Conservation (phyloP, 352 stramenopile species). For the Blastocystis sp. region DNA sequence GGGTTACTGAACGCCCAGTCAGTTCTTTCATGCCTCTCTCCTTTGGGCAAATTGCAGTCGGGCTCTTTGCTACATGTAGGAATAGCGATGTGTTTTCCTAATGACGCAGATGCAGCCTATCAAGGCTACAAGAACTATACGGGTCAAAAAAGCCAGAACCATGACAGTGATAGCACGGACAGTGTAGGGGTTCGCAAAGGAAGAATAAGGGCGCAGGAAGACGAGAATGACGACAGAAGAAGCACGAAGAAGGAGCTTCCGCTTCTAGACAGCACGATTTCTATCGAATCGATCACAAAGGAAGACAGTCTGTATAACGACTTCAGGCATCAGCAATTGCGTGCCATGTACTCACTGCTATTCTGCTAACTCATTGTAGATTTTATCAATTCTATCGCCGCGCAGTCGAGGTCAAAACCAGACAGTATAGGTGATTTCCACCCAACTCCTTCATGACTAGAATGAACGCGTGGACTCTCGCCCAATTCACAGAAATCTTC, state of each 20-base stretch:
- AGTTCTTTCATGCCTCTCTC: too few species aligned
- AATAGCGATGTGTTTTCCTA: too few species aligned
- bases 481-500: slow-evolving; percentile 30
- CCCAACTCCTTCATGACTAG: neutral
- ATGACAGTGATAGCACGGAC: too few species aligned
- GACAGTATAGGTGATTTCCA: neutral
- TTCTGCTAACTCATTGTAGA: neutral
- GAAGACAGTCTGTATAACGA: slow-evolving; percentile 51
- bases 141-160: too few species aligned
- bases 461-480: slow-evolving; percentile 31
- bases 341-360: neutral
- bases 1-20: neutral
- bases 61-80: too few species aligned
- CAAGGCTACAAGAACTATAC: too few species aligned
- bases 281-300: slow-evolving; percentile 29
- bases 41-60: too few species aligned
- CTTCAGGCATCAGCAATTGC: slow-evolving; percentile 40
- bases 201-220: too few species aligned
- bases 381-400: slow-evolving; percentile 63
- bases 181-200: too few species aligned
- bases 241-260: too few species aligned
- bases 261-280: slow-evolving; percentile 27
- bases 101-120: too few species aligned
- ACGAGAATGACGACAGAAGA: too few species aligned
- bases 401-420: neutral